Evolutionary conservation across 2,329 filamentous ascomycete species (phyloP), one percentile per base, ranked within the genome.

Genomic region (Fusarium falciforme): DNA sequence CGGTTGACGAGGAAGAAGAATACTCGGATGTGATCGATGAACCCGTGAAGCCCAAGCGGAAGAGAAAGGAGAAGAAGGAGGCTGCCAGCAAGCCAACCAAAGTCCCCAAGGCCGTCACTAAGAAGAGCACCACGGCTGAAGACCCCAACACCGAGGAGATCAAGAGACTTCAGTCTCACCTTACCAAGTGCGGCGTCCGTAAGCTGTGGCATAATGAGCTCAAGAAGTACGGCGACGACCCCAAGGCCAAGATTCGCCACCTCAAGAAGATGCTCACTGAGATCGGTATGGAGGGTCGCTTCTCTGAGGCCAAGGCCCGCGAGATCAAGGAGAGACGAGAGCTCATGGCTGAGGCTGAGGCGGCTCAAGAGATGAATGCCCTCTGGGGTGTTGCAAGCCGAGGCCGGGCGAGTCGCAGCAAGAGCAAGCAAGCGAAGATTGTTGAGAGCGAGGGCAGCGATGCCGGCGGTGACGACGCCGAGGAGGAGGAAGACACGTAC

Each of bases 161-260:
- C 80, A 98, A 98, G 82, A 93, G 92, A 58, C 87, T 98, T 5
- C 96, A 98, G 83, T 90, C 91, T 10, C 94, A 96, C 82, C 89
- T 99, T 8, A 84, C 92, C 54, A 98, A 98, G 83, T 99, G 96
- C 79, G 96, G 96, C 33, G 90, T 98, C 64, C 93, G 94, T 62
- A 98, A 98, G 81, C 89, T 98, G 70, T 99, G 96, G 96, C 90
- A 89, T 59, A 91, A 93, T 72, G 94, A 98, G 82, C 88, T 99
- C 31, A 94, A 94, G 81, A 86, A 91, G 64, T 95, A 90, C 77
- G 89, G 88, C 1, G 89, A 92, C 64, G 93, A 95, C 27, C 80
- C 88, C 5, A 93, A 91, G 70, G 94, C 90, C 59, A 98, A 98
- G 86, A 94, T 98, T 71, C 88, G 87, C 61, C 94, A 98, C 80